Percentiles rank a stretch among this genome's conserved stretches.
These are phyloP conservation scores for Talaromyces sp. DNA, from an alignment of 2,329 filamentous ascomycete genomes.

Conservation along the genomic window DNA sequence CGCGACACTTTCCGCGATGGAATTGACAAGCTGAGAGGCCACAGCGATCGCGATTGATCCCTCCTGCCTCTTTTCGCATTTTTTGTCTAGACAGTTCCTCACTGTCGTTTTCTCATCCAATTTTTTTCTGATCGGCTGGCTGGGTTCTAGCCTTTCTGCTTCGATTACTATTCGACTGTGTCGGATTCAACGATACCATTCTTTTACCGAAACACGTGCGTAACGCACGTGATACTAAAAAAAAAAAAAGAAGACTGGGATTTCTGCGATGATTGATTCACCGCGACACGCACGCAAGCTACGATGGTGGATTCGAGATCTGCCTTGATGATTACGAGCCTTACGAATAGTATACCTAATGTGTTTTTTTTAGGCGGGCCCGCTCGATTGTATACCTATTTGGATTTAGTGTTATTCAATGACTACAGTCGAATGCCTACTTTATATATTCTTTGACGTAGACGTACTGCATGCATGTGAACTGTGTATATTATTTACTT, in stretches of 20 bases:
- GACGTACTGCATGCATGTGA: background rate
- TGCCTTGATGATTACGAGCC: background rate
- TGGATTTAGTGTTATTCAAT: background rate
- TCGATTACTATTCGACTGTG: background rate
- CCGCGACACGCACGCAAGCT: background rate
- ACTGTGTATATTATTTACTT: background rate
- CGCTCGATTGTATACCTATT: background rate
- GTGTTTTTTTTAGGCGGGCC: background rate
- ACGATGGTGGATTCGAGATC: background rate
- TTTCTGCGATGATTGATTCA: background rate
- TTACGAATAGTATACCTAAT: background rate
- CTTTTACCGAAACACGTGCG: background rate
- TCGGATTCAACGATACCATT: background rate
- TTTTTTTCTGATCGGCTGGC: background rate
- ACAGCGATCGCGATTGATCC: conserved; percentile 22
- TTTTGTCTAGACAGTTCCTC: background rate
- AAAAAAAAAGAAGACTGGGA: background rate
- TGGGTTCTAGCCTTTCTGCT: background rate
- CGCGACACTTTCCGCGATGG: conserved; percentile 41
- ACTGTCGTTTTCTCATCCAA: background rate
- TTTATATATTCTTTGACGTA: background rate
- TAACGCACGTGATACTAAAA: background rate
- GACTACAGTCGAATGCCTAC: background rate
- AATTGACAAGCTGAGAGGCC: conserved; percentile 29
- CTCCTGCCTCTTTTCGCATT: too few relatives aligned